Evolutionary conservation across 345 rosid genomes (phyloP).

Genomic region (Rhodamnia rubescens): DNA sequence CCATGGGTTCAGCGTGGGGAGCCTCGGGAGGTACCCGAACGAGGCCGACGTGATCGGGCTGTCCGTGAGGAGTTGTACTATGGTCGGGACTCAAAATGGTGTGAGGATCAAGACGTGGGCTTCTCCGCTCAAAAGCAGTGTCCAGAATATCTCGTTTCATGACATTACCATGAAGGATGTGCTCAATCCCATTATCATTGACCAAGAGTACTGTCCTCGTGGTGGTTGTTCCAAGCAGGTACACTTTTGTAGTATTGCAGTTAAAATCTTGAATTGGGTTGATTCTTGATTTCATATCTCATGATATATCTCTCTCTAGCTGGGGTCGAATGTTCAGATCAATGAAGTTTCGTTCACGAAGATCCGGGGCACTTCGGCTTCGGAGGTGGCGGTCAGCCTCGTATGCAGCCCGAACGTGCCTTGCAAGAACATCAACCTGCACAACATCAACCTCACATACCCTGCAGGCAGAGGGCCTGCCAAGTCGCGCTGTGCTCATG

Average conservation of each 20-base stretch:
- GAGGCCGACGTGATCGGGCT: background rate
- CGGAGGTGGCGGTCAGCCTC: conserved; percentile 3
- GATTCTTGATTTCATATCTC: background rate
- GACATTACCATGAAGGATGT: background rate
- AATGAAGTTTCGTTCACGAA: background rate
- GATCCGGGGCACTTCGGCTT: conserved; percentile 9
- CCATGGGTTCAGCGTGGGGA: conserved; percentile 4
- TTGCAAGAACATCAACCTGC: conserved; percentile 6
- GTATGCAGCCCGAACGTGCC: conserved; percentile 7
- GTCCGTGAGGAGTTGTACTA: background rate
- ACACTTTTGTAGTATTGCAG: background rate
- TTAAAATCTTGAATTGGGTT: background rate
- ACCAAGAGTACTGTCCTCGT: background rate
- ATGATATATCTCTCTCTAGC: background rate
- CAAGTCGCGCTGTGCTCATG: background rate
- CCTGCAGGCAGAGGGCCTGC: background rate
- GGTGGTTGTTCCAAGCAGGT: background rate
- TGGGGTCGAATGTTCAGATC: conserved; percentile 3
- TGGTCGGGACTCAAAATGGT: background rate
- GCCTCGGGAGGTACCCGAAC: background rate
- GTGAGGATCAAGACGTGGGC: conserved; percentile 5
- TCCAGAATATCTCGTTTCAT: background rate
- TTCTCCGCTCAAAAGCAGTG: background rate
- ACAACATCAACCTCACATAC: conserved; percentile 4
- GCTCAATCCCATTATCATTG: background rate